Base-by-base conservation (phyloP, 2,329 filamentous ascomycete species). In the Rhinocladiella mackenziei region DNA sequence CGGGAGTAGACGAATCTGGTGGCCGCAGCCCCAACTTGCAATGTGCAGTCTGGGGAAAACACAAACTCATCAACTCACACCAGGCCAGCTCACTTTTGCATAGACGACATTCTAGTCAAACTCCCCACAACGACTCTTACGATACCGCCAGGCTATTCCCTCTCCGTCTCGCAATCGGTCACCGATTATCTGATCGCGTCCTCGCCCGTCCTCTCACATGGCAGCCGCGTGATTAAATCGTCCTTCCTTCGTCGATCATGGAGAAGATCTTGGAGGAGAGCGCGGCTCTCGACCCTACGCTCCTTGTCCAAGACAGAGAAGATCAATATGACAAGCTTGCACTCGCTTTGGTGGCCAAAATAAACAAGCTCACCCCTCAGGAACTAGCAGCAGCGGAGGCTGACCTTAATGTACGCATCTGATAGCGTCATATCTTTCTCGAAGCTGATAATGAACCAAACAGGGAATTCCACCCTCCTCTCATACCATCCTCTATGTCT, bases 401-500 rank as follows among this genome's bases (percentile, higher is more conserved):
- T 5, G 28, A 43, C 17, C 47, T 69, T 35, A 60, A 69, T 56
- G 67, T 68, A 53, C 45, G 60, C 23, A 26, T 26, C 23, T 8
- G 23, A n/a, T 8, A n/a, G 8, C 23, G 23, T 8, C 20, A 23
- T 11, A 19, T 6, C 18, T 14, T 22, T 19, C 13, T 6, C n/a
- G 7, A 39, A 18, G 17, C 40, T 50, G 40, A 50, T 35, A 8
- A 13, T 15, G 9, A 10, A 17, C 13, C 39, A 71, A 62, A 54
- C 71, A n/a, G n/a, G n/a, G n/a, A 23, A 64, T 81, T 45, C 70
- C 82, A 54, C 79, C 81, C 14, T 62, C 71, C 5, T 61, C 70
- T 28, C 78, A 84, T 59, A 75, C 76, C 13, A 69, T 83, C 50
- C 68, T 76, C 6, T 84, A 81, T 61, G 64, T 80, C 37, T 73